Evolutionary conservation across 345 rosid genomes (phyloP).

Genomic region (Euphorbia peplus): DNA sequence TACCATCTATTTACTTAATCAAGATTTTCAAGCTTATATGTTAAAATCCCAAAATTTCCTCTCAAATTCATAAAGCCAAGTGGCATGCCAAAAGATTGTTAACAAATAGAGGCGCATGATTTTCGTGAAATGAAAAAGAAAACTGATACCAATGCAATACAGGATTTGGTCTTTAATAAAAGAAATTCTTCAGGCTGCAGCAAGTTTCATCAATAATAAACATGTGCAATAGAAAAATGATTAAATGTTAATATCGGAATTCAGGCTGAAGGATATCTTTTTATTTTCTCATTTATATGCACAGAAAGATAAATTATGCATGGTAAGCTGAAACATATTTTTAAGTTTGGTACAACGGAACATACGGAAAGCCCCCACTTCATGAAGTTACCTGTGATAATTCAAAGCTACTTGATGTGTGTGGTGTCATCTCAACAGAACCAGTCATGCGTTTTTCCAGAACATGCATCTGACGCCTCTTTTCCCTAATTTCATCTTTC

Average conservation of each 20-base stretch:
- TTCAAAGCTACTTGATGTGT: slow-evolving; percentile 36
- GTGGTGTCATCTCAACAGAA: slow-evolving; percentile 43
- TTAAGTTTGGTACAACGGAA: neutral
- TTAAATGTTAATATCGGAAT: neutral
- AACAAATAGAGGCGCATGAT: neutral
- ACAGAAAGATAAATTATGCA: neutral
- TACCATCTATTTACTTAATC: neutral
- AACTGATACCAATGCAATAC: neutral
- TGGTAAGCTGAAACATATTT: neutral
- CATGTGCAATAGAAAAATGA: neutral
- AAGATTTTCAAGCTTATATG: neutral
- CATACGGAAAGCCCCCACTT: slow-evolving; percentile 2
- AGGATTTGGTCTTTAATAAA: neutral
- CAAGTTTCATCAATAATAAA: neutral
- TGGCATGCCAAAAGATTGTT: neutral
- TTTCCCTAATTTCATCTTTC: slow-evolving; percentile 60
- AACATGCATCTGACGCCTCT: slow-evolving; percentile 54
- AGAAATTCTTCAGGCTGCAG: neutral
- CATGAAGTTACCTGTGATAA: slow-evolving; percentile 44
- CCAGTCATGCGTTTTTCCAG: slow-evolving; percentile 62
- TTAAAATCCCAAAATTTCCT: neutral
- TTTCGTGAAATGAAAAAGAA: neutral
- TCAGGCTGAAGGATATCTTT: neutral
- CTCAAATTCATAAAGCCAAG: slow-evolving; percentile 5
- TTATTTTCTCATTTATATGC: neutral